Evolutionary conservation across 345 rosid genomes (phyloP).

Genomic region (Geranium brycei): DNA sequence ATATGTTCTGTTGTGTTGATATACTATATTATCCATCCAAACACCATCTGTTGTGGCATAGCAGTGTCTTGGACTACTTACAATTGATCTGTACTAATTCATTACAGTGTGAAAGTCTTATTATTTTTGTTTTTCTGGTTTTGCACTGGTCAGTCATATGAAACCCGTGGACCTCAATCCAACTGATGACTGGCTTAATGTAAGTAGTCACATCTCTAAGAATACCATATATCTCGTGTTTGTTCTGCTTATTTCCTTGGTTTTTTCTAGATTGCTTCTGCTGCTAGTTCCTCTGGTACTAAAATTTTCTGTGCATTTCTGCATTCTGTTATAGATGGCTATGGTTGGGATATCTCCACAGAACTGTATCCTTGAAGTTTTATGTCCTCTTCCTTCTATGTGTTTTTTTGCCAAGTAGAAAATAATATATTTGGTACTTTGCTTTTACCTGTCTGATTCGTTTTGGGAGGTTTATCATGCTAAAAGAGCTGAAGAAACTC

Average conservation of each 20-base stretch:
- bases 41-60: no score
- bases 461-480: background rate
- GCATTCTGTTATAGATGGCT: slow-evolving; percentile 50
- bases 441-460: slow-evolving; percentile 1
- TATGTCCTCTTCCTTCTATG: background rate
- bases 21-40: background rate
- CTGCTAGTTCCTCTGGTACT: slow-evolving; percentile 8
- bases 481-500: background rate
- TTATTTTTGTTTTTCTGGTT: slow-evolving; percentile 12
- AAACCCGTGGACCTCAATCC: slow-evolving; percentile 88
- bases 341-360: slow-evolving; percentile 94
- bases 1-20: background rate
- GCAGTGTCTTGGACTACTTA: no score
- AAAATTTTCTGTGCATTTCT: background rate
- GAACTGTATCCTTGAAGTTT: slow-evolving; percentile 53
- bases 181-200: slow-evolving; percentile 92
- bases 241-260: background rate
- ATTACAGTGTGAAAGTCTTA: background rate
- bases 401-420: background rate
- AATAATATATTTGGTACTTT: background rate
- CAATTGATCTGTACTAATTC: background rate
- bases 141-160: slow-evolving; percentile 45
- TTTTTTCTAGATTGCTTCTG: slow-evolving; percentile 8
- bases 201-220: slow-evolving; percentile 28
- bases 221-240: background rate